Percentiles rank a stretch among this genome's conserved stretches.
phyloP scores from a whole-genome alignment of 1,284 basidiomycete genomes.

The Cutaneotrichosporon dermatis region DNA sequence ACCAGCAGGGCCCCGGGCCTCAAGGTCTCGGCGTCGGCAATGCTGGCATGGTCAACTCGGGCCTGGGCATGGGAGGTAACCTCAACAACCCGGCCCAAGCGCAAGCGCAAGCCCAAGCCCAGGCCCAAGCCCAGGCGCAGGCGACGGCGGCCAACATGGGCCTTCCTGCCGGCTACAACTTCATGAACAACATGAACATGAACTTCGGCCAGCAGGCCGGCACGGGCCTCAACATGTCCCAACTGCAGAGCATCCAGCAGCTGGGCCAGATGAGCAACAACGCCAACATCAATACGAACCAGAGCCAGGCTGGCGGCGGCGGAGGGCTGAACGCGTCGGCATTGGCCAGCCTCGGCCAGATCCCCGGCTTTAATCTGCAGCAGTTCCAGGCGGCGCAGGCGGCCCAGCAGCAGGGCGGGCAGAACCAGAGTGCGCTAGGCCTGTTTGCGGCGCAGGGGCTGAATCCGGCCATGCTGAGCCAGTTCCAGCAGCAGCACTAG shows the following conservation, averaged over 20 bases:
- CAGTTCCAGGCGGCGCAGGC: slow-evolving; percentile 13
- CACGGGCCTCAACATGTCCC: background rate
- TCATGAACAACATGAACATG: background rate
- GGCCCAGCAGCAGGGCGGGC: background rate
- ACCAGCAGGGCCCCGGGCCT: background rate
- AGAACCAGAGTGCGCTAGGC: slow-evolving; percentile 5
- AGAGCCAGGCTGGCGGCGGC: background rate
- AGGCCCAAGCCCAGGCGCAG: background rate
- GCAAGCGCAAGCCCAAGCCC: background rate
- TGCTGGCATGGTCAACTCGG: background rate
- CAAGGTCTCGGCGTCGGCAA: background rate
- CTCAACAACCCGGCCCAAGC: background rate
- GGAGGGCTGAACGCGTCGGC: background rate
- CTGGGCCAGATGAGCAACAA: background rate
- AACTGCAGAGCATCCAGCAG: background rate
- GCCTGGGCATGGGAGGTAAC: background rate
- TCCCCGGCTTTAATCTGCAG: slow-evolving; percentile 4
- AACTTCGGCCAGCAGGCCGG: background rate
- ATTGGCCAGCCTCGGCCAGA: background rate
- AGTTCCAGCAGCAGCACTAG: slow-evolving; percentile 14
- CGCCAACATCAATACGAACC: background rate
- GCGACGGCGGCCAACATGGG: background rate
- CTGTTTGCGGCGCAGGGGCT: slow-evolving; percentile 7
- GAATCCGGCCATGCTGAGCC: slow-evolving; percentile 5
- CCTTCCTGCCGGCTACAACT: background rate